phyloP scores from a whole-genome alignment of 2,329 filamentous ascomycete species.

The Alternaria alternata region DNA sequence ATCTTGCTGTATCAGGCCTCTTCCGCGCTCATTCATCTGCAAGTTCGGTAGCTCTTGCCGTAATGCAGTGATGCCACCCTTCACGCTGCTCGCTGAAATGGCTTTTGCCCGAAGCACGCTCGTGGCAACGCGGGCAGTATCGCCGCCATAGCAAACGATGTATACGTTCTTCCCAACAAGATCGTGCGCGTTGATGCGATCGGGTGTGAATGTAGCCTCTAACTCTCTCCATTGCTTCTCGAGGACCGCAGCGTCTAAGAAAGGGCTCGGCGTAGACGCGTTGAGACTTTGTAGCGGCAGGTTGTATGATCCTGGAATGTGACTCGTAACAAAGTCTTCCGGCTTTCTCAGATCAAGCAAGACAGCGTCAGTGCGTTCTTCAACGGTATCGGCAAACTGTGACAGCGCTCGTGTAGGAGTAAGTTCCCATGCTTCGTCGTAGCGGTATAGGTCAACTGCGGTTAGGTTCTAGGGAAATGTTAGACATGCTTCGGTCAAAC shows the following conservation, averaged over 20 bases:
- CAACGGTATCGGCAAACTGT: slow-evolving; percentile 13
- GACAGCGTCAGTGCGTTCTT: neutral
- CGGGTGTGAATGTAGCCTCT: slow-evolving; percentile 24
- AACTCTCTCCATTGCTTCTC: slow-evolving; percentile 33
- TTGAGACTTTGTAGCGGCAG: slow-evolving; percentile 27
- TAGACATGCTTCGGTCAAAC: neutral
- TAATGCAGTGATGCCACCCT: slow-evolving; percentile 24
- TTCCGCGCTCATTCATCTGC: slow-evolving; percentile 16
- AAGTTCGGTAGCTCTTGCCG: slow-evolving; percentile 20
- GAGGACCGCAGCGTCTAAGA: slow-evolving; percentile 23
- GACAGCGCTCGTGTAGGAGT: slow-evolving; percentile 18
- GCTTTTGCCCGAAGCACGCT: slow-evolving; percentile 28
- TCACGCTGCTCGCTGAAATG: slow-evolving; percentile 26
- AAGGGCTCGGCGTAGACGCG: slow-evolving; percentile 20
- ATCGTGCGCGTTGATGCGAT: slow-evolving; percentile 29
- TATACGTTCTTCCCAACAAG: slow-evolving; percentile 28
- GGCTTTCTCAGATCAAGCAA: slow-evolving; percentile 30
- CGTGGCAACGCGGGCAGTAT: slow-evolving; percentile 30
- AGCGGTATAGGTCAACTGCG: slow-evolving; percentile 30
- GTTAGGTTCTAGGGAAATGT: slow-evolving; percentile 23
- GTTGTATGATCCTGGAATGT: slow-evolving; percentile 32
- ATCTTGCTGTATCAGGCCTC: slow-evolving; percentile 11
- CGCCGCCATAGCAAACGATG: slow-evolving; percentile 28
- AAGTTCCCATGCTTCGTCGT: slow-evolving; percentile 35
- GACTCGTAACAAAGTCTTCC: slow-evolving; percentile 23